Conservation (phyloP, 2,329 filamentous ascomycete genomes). For the Fusarium sterilihyphosum region DNA sequence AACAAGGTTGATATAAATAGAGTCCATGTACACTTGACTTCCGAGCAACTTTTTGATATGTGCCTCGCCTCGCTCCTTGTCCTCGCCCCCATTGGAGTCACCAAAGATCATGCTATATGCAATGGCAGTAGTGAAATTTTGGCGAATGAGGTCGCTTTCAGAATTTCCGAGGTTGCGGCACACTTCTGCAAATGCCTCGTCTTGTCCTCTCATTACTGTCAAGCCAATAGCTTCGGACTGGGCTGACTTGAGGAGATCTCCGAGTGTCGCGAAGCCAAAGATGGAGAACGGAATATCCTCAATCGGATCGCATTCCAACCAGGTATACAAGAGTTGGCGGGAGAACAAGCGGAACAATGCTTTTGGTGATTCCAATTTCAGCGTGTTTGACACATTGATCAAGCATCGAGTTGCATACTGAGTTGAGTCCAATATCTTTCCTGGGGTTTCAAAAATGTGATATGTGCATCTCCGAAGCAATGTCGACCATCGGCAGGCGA, state of each 20-base stretch:
- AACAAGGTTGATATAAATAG: slow-evolving; percentile 76
- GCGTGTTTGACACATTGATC: slow-evolving; percentile 68
- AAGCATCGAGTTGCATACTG: slow-evolving; percentile 80
- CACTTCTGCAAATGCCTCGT: slow-evolving; percentile 69
- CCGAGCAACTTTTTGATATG: slow-evolving; percentile 77
- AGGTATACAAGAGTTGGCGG: slow-evolving; percentile 89
- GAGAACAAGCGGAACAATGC: slow-evolving; percentile 86
- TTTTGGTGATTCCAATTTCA: slow-evolving; percentile 72
- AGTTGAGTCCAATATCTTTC: slow-evolving; percentile 71
- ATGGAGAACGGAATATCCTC: slow-evolving; percentile 83
- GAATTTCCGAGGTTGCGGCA: slow-evolving; percentile 65
- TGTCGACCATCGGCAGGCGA: slow-evolving; percentile 87
- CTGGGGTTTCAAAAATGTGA: slow-evolving; percentile 91
- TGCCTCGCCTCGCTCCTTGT: slow-evolving; percentile 68
- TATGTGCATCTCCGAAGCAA: slow-evolving; percentile 88
- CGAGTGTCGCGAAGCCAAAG: slow-evolving; percentile 79
- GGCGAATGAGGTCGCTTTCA: slow-evolving; percentile 67
- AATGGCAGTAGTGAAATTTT: slow-evolving; percentile 79
- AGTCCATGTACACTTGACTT: slow-evolving; percentile 68
- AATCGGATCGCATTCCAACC: slow-evolving; percentile 76
- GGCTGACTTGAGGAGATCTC: slow-evolving; percentile 74
- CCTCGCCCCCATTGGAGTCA: slow-evolving; percentile 42
- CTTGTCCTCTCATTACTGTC: slow-evolving; percentile 82
- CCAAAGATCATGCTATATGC: slow-evolving; percentile 83
- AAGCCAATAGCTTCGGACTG: slow-evolving; percentile 83